These are phyloP conservation scores for Monosporascus ibericus DNA, from an alignment of 2,329 filamentous ascomycete genomes.

Conservation along the genomic window DNA sequence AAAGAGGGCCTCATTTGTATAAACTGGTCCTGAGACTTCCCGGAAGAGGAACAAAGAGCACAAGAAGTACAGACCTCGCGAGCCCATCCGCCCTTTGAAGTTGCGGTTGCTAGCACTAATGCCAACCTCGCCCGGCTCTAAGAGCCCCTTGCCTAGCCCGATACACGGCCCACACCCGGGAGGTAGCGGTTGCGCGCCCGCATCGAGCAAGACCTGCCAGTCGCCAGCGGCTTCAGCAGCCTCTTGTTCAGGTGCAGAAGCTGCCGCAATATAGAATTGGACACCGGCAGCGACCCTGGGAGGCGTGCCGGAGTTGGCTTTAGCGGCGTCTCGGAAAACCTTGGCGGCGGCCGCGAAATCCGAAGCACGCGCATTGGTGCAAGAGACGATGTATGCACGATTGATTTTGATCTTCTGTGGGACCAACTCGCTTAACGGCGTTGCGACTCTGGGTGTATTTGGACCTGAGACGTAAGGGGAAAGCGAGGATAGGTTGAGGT, in stretches of 20 bases:
- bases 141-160: constrained; percentile 68
- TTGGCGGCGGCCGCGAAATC: constrained; percentile 77
- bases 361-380: constrained; percentile 78
- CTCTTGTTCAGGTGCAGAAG: constrained; percentile 70
- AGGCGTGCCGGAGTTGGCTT: constrained; percentile 52
- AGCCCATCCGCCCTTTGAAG: constrained; percentile 89
- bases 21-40: too few species aligned
- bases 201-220: constrained; percentile 79
- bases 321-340: constrained; percentile 76
- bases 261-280: constrained; percentile 84
- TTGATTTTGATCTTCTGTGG: constrained; percentile 69
- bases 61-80: too few species aligned
- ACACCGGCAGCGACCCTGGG: constrained; percentile 71
- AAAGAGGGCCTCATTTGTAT: too few species aligned
- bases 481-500: constrained; percentile 75
- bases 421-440: constrained; percentile 68
- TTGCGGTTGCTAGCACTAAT: constrained; percentile 82
- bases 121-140: constrained; percentile 78
- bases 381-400: constrained; percentile 83
- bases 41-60: too few species aligned
- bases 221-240: constrained; percentile 74
- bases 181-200: constrained; percentile 63
- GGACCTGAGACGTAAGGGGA: constrained; percentile 81
- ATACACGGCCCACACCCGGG: too few species aligned
- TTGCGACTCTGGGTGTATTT: constrained; percentile 85